phyloP scores from a whole-genome alignment of 1,139 yeast species.

The Wickerhamiella infanticola region DNA sequence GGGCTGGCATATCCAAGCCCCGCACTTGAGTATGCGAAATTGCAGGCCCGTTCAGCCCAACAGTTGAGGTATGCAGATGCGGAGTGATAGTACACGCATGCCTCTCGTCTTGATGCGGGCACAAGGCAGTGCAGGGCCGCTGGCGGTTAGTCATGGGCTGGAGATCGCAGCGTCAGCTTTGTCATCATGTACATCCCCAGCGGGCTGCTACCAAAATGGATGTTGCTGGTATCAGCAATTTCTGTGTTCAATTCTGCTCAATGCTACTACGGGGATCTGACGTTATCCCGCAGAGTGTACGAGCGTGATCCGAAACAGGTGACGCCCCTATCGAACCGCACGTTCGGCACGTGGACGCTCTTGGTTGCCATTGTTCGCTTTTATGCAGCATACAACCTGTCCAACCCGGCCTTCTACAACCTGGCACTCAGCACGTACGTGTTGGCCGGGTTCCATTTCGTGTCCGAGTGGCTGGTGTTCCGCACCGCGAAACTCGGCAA shows the following conservation, averaged over 20 bases:
- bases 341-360: constrained; percentile 96
- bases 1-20: too few relatives aligned
- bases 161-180: too few relatives aligned
- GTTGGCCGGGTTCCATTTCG: constrained; percentile 74
- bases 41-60: too few relatives aligned
- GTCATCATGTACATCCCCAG: constrained; percentile 18
- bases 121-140: too few relatives aligned
- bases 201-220: constrained; percentile 53
- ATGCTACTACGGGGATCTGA: constrained; percentile 61
- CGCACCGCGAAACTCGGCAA: constrained; percentile 71
- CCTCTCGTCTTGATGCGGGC: too few relatives aligned
- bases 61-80: too few relatives aligned
- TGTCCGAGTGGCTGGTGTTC: constrained; percentile 66
- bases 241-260: constrained; percentile 83
- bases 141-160: too few relatives aligned
- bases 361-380: constrained; percentile 71
- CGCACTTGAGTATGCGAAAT: too few relatives aligned
- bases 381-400: constrained; percentile 70
- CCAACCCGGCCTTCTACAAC: constrained; percentile 55
- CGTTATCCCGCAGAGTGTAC: constrained; percentile 67
- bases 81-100: too few relatives aligned
- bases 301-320: constrained; percentile 48
- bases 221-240: constrained; percentile 58
- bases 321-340: constrained; percentile 72
- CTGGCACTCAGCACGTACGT: constrained; percentile 70